phyloP scores from a whole-genome alignment of 1,284 basidiomycete genomes.

The Moesziomyces antarcticus region DNA sequence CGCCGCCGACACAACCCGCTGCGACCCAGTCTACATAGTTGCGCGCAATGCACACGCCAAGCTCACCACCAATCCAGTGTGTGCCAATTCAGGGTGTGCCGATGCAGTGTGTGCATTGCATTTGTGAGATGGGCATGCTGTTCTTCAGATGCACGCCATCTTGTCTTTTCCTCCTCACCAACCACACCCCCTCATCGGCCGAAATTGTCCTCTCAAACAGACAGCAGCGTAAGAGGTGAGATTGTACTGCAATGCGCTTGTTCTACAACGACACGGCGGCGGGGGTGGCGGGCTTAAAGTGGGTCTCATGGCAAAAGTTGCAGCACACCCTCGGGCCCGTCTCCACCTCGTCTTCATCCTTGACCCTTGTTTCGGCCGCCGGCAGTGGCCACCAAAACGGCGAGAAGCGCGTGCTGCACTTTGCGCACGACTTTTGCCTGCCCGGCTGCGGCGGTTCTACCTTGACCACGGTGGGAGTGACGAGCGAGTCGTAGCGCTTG shows the following conservation, averaged over 20 bases:
- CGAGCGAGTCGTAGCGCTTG: constrained; percentile 47
- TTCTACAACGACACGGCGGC: neutral
- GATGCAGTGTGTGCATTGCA: no score
- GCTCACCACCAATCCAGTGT: no score
- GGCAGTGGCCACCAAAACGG: constrained; percentile 46
- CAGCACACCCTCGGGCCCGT: constrained; percentile 15
- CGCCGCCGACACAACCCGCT: no score
- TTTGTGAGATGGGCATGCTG: no score
- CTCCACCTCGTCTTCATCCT: constrained; percentile 2
- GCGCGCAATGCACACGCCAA: no score
- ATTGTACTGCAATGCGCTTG: neutral
- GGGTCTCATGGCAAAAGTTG: constrained; percentile 40
- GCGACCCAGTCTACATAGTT: no score
- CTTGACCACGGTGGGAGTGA: neutral
- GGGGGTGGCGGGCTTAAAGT: constrained; percentile 5
- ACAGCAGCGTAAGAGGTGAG: neutral
- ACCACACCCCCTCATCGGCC: no score
- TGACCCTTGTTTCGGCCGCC: neutral
- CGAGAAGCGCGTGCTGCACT: constrained; percentile 38
- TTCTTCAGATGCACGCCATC: no score
- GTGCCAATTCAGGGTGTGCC: no score
- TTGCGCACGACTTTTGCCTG: constrained; percentile 15
- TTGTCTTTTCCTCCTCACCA: no score
- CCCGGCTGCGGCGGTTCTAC: neutral
- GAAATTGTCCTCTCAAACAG: neutral